Base-by-base conservation (phyloP, 352 stramenopile genomes). In the Globisporangium lucens region DNA sequence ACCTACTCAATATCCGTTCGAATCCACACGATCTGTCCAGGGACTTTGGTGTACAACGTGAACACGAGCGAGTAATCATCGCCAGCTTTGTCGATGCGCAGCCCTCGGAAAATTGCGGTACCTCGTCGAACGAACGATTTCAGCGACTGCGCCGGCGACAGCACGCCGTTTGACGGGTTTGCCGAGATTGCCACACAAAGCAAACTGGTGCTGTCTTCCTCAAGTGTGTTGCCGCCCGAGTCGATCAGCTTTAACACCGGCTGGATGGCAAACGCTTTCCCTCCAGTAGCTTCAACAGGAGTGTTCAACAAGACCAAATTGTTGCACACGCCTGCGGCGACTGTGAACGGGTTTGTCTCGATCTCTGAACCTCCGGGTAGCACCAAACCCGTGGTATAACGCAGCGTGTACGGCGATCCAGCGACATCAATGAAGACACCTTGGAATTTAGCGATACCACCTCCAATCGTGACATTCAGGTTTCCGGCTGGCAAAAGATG, bases 191-290 rank as follows among this genome's bases (percentile, higher is more conserved):
- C 66, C 12, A 91, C 85, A n/a, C 64, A 67, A 61, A 96, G 67
- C 17, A 74, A 72, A 61, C 85, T 94, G n/a, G 76, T 75, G 56
- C 77, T 87, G 56, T 96, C 84, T 2, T 73, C 80, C n/a, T 82
- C 66, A 1, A 93, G 70, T 12, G 69, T 68, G 59, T 95, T 96
- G 13, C 83, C 79, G 52, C 88, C 87, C 0, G 82, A 84, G 73
- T 95, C 87, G 7, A 91, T 77, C 29, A 96, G 63, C 63, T 85
- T 90, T 17, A 95, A 60, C n/a, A 92, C 83, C 13, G 87, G 89
- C 61, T 96, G 89, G 17, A 82, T 77, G 10, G 72, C 68, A 46
- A 96, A 94, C 6, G 89, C 83, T 67, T 85, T 89, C 15, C 87
- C 89, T 33, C 87, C 85, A n/a, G 62, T 82, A 1, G 87, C 72